A percentile compares a stretch with the other conserved stretches of the same genome.
These are phyloP conservation scores for Eimeria tenella DNA, from an alignment of 169 alveolate genomes.

Conservation along the genomic window DNA sequence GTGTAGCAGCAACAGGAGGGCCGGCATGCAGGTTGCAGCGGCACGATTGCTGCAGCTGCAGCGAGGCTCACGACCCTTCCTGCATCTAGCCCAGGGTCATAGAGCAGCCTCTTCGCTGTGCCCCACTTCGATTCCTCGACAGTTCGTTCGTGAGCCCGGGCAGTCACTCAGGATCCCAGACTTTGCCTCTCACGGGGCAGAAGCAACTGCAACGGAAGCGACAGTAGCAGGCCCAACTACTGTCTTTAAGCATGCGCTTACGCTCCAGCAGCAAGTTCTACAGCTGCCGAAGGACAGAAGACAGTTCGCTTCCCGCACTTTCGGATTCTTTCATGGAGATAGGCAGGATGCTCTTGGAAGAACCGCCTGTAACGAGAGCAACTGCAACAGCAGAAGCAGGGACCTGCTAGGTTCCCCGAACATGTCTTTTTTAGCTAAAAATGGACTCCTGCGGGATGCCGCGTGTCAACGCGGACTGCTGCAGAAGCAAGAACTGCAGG, in stretches of 20 bases:
- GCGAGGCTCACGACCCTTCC: conserved; percentile 51
- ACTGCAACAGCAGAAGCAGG: conserved; percentile 17
- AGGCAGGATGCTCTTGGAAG: background rate
- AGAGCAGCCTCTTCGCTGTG: background rate
- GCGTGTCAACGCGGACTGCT: conserved; percentile 15
- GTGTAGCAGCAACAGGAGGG: conserved; percentile 43
- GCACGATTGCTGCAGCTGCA: conserved; percentile 72
- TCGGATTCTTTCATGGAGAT: background rate
- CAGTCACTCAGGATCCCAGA: background rate
- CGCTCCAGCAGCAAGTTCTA: background rate
- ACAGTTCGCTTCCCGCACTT: background rate
- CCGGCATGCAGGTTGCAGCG: conserved; percentile 76
- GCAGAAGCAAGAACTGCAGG: conserved; percentile 27
- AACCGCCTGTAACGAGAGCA: background rate
- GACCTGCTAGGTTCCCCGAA: background rate
- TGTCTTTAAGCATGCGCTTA: background rate
- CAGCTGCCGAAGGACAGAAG: conserved; percentile 18
- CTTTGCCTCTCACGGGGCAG: background rate
- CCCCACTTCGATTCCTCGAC: background rate
- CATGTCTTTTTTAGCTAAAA: too few relatives aligned
- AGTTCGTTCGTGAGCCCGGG: background rate
- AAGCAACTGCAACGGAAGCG: background rate
- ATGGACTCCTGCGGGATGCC: background rate
- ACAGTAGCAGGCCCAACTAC: background rate
- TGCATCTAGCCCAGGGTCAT: background rate